phyloP scores from a whole-genome alignment of 257 asterid species.

The Cruciata laevipes region DNA sequence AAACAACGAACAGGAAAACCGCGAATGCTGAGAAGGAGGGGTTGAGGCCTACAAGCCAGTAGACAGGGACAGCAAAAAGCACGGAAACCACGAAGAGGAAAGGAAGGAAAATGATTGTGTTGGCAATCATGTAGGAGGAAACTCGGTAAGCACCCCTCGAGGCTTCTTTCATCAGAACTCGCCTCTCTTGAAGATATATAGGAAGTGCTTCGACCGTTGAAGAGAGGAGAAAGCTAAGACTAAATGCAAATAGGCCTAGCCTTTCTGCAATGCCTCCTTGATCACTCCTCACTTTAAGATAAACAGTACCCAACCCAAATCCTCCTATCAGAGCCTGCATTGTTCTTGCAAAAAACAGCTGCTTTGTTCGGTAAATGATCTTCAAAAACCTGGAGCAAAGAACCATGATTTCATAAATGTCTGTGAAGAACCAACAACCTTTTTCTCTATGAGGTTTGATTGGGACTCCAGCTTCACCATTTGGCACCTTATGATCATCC shows the following conservation, averaged over 20 bases:
- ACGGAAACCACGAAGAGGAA: slow-evolving; percentile 65
- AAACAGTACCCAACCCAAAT: slow-evolving; percentile 70
- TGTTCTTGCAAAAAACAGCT: slow-evolving; percentile 68
- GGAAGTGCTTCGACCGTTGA: slow-evolving; percentile 92
- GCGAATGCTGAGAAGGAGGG: slow-evolving; percentile 60
- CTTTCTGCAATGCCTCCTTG: slow-evolving; percentile 66
- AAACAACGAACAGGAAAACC: slow-evolving; percentile 53
- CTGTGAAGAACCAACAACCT: slow-evolving; percentile 14
- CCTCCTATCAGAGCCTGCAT: slow-evolving; percentile 91
- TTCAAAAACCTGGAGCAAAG: slow-evolving; percentile 68
- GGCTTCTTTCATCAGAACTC: slow-evolving; percentile 72
- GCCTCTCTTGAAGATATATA: slow-evolving; percentile 76
- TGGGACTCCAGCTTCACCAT: background rate
- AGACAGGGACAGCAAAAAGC: slow-evolving; percentile 66
- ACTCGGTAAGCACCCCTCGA: slow-evolving; percentile 68
- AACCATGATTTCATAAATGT: slow-evolving; percentile 41
- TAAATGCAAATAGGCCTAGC: slow-evolving; percentile 75
- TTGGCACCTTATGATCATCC: slow-evolving; percentile 17
- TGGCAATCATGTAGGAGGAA: slow-evolving; percentile 76
- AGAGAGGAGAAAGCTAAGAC: slow-evolving; percentile 81
- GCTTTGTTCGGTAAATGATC: slow-evolving; percentile 81
- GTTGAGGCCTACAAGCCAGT: slow-evolving; percentile 80
- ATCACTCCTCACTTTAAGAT: slow-evolving; percentile 50
- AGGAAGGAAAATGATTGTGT: slow-evolving; percentile 63
- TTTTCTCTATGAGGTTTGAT: slow-evolving; percentile 1